Base-by-base conservation (phyloP, 768 basidiomycete genomes). In the Calocybe cyanea region DNA sequence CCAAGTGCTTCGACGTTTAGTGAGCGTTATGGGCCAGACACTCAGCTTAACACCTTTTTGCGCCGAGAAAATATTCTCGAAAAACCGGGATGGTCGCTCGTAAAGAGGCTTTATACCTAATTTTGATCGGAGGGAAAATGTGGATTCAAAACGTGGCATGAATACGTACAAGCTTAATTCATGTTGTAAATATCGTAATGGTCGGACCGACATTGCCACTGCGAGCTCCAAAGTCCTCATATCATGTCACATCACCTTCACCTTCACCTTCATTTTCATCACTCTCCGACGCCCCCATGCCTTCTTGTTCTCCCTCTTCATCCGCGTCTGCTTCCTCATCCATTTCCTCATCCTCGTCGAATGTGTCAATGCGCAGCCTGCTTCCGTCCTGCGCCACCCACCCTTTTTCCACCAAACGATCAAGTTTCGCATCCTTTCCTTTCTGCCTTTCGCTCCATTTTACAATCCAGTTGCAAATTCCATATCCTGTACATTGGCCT, bases 401-500 rank as follows among this genome's bases (percentile, higher is more conserved):
- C 14, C 74, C 72, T 5, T 51, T 38, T 13, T 66, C 56, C 13
- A 75, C 67, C 23, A 78, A 57, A 15, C 46, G 49, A 49, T 74
- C 71, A 7, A 76, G 49, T 11, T 64, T 62, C 10, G 25, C 15
- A 45, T 76, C 76, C 20, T 45, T 51, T 9, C 67, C 64, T 17
- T 57, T 65, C 52, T 57, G 48, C 31, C 55, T 56, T 49, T 62
- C 65, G 42, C 52, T 63, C 69, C 64, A 69, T 40, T 58, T 56
- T 8, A 69, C 59, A 21, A 64, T 51, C 65, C 66, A 69, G 18
- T 28, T 37, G 17, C 53, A 49, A 6, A 51, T 42, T 3, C 37
- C 44, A 28, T 40, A 51, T 11, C n/a, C 23, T 15, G 28, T 7
- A 30, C 33, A n/a, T 41, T 37, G 33, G 11, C 5, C 43, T n/a